Conservation (phyloP, 257 asterid genomes). For the Buddleja alternifolia region DNA sequence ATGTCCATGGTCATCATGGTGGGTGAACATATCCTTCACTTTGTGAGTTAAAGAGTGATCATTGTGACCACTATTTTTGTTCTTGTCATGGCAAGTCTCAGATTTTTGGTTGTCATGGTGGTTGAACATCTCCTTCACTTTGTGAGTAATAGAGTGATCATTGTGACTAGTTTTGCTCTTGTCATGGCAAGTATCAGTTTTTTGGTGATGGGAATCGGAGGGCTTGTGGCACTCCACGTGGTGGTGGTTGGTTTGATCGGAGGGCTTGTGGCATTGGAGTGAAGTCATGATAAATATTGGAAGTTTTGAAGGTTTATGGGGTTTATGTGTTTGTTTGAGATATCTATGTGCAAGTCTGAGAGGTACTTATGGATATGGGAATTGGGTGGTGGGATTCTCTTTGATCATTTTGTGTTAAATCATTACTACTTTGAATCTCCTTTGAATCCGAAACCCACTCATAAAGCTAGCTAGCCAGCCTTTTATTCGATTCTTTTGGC, state of each 20-base stretch:
- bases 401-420: conserved; percentile 8
- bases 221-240: no score
- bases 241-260: conserved; percentile 14
- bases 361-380: neutral
- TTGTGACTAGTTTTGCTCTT: neutral
- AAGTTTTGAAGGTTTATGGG: neutral
- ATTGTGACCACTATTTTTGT: neutral
- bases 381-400: neutral
- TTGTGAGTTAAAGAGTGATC: conserved; percentile 18
- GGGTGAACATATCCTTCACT: conserved; percentile 36
- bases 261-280: conserved; percentile 22
- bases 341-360: neutral
- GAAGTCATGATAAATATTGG: conserved; percentile 26
- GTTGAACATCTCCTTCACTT: conserved; percentile 38
- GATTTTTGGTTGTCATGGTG: neutral
- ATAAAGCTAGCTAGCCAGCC: conserved; percentile 6
- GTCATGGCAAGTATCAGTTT: conserved; percentile 7
- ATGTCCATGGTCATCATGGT: neutral
- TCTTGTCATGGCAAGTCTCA: neutral
- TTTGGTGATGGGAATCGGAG: no score
- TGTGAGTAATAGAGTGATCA: conserved; percentile 19
- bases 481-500: conserved; percentile 19
- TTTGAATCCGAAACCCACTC: conserved; percentile 1
- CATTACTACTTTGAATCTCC: conserved; percentile 24
- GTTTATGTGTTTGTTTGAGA: neutral